Evolutionary conservation across 2,329 filamentous ascomycete species (phyloP).

Genomic region (Fusarium fracticaudum): DNA sequence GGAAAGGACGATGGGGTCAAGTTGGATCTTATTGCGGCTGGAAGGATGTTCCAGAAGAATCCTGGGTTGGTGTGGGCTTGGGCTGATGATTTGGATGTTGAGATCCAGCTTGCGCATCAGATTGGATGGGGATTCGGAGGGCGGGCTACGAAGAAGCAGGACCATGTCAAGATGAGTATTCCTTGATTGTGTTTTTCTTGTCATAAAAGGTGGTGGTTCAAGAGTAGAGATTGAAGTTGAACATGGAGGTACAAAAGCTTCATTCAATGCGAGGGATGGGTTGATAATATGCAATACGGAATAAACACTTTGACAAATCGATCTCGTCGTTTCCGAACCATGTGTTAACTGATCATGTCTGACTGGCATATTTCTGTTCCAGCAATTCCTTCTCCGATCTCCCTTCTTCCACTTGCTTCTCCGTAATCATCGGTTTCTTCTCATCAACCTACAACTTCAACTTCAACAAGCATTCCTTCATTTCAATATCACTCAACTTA

Average conservation of each 20-base stretch:
- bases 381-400: neutral
- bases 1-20: constrained; percentile 49
- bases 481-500: neutral
- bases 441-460: neutral
- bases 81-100: constrained; percentile 62
- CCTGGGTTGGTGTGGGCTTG: constrained; percentile 65
- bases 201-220: rapidly evolving
- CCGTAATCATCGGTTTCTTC: neutral
- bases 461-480: neutral
- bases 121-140: constrained; percentile 66
- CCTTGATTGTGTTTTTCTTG: neutral
- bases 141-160: constrained; percentile 37
- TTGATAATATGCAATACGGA: neutral
- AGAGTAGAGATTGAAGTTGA: neutral
- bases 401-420: constrained; percentile 17
- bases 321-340: rapidly evolving
- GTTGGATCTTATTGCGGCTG: constrained; percentile 61
- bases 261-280: neutral
- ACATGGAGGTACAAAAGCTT: neutral
- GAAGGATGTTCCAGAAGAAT: constrained; percentile 67
- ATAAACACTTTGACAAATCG: neutral
- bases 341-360: neutral
- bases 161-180: constrained; percentile 12
- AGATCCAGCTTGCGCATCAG: constrained; percentile 61
- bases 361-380: neutral